Evolutionary conservation across 1,284 basidiomycete genomes (phyloP).

Genomic region (Boletellus deceptivus): DNA sequence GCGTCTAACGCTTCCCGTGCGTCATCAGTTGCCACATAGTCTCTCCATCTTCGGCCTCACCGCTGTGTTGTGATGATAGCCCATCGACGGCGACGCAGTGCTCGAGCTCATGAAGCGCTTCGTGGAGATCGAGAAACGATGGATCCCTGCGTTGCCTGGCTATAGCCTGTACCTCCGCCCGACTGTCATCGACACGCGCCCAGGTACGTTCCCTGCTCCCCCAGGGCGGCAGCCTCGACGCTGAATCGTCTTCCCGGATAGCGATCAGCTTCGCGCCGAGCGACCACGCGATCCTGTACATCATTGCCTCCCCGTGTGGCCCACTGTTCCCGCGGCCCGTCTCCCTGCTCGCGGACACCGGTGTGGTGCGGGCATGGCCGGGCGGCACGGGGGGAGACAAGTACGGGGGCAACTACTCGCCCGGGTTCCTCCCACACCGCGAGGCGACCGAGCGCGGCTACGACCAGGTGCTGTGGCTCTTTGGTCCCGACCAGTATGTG

Average conservation of each 20-base stretch:
- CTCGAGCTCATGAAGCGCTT: conserved; percentile 70
- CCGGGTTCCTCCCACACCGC: conserved; percentile 63
- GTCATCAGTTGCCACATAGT: conserved; percentile 6
- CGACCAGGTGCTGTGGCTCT: conserved; percentile 63
- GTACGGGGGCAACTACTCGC: conserved; percentile 70
- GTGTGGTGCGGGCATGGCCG: conserved; percentile 80
- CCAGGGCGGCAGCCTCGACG: no score
- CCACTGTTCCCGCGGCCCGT: conserved; percentile 76
- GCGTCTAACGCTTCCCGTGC: conserved; percentile 66
- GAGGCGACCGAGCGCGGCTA: conserved; percentile 68
- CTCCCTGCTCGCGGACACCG: conserved; percentile 66
- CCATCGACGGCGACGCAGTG: conserved; percentile 62
- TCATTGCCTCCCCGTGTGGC: conserved; percentile 65
- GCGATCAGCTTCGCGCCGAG: conserved; percentile 70
- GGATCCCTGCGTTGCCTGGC: conserved; percentile 70
- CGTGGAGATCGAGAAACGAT: conserved; percentile 64
- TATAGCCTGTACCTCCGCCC: conserved; percentile 81
- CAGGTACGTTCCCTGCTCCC: conserved; percentile 34
- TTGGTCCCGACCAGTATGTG: conserved; percentile 34
- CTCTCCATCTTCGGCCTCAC: not conserved
- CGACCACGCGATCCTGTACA: conserved; percentile 68
- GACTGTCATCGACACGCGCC: conserved; percentile 80
- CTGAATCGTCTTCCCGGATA: not conserved
- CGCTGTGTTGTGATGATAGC: conserved; percentile 33
- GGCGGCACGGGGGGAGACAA: conserved; percentile 73